Evolutionary conservation across 495 filamentous ascomycete species (phyloP).

Genomic region (Jackrogersella minutella): DNA sequence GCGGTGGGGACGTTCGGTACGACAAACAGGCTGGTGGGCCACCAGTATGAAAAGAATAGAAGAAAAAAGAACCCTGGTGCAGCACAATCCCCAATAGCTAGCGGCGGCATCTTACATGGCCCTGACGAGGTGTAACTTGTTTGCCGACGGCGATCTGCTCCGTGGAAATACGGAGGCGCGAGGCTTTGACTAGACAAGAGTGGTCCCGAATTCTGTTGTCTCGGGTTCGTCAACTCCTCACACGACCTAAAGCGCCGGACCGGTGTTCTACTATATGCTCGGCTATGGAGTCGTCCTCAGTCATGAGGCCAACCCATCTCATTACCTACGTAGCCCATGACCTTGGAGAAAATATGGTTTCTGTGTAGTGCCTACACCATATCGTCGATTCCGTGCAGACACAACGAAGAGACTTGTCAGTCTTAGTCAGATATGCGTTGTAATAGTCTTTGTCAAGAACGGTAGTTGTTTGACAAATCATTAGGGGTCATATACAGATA

Average conservation of each 20-base stretch:
- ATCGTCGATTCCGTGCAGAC: conserved; percentile 5
- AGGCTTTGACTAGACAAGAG: not conserved
- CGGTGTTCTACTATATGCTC: conserved; percentile 10
- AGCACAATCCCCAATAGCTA: conserved; percentile 16
- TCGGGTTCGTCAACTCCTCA: conserved; percentile 17
- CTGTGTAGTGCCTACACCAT: not conserved
- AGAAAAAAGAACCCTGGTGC: not conserved
- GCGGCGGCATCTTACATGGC: conserved; percentile 29
- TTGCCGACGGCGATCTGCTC: conserved; percentile 8
- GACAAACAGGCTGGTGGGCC: not conserved
- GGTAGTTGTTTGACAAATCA: conserved; percentile 31
- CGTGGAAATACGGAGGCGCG: not conserved
- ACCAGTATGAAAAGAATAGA: conserved; percentile 9
- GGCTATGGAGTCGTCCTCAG: not conserved
- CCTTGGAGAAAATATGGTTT: not conserved
- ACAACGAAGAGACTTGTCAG: conserved; percentile 6
- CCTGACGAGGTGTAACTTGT: conserved; percentile 27
- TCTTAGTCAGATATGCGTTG: conserved; percentile 30
- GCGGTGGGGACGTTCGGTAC: conserved; percentile 1
- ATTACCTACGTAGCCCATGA: not conserved
- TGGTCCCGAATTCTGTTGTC: conserved; percentile 13
- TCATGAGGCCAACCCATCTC: conserved; percentile 3
- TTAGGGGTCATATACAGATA: conserved; percentile 13
- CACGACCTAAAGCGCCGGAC: conserved; percentile 12
- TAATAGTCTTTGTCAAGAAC: conserved; percentile 5